phyloP scores from a whole-genome alignment of 148 eudicot species.

The Silene latifolia region DNA sequence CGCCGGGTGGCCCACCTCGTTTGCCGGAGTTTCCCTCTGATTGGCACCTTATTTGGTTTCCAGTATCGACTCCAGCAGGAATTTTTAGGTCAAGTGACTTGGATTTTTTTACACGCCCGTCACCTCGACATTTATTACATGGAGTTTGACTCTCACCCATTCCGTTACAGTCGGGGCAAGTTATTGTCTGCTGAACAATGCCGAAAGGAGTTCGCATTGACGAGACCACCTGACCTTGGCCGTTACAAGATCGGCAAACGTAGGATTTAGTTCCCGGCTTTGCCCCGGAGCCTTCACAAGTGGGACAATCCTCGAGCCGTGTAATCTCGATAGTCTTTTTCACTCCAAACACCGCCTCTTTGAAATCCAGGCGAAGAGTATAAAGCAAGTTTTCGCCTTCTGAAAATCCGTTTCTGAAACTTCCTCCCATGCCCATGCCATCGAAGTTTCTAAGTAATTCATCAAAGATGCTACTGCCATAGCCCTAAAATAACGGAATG shows the following conservation, averaged over 20 bases:
- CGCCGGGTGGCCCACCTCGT: constrained; percentile 90
- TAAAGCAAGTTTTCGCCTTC: constrained; percentile 79
- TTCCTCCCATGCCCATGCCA: constrained; percentile 63
- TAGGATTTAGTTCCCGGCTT: constrained; percentile 77
- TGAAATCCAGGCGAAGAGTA: constrained; percentile 66
- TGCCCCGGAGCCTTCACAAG: constrained; percentile 86
- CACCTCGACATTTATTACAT: constrained; percentile 75
- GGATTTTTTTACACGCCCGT: constrained; percentile 67
- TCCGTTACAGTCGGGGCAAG: constrained; percentile 81
- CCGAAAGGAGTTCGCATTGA: constrained; percentile 89
- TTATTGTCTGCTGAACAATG: constrained; percentile 73
- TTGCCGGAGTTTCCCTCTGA: constrained; percentile 82
- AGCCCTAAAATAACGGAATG: constrained; percentile 41
- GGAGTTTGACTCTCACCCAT: constrained; percentile 72
- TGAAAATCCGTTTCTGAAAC: constrained; percentile 53
- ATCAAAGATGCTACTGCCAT: constrained; percentile 74
- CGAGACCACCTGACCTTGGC: constrained; percentile 84
- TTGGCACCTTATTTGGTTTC: constrained; percentile 70
- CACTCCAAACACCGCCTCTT: constrained; percentile 86
- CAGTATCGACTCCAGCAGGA: constrained; percentile 88
- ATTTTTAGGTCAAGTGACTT: constrained; percentile 69
- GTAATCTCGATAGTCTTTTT: constrained; percentile 80
- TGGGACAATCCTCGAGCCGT: constrained; percentile 67
- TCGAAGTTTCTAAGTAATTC: constrained; percentile 52
- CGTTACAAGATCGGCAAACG: constrained; percentile 65